Conservation (phyloP, 1,139 yeast species). For the Chernovozyma aurita region DNA sequence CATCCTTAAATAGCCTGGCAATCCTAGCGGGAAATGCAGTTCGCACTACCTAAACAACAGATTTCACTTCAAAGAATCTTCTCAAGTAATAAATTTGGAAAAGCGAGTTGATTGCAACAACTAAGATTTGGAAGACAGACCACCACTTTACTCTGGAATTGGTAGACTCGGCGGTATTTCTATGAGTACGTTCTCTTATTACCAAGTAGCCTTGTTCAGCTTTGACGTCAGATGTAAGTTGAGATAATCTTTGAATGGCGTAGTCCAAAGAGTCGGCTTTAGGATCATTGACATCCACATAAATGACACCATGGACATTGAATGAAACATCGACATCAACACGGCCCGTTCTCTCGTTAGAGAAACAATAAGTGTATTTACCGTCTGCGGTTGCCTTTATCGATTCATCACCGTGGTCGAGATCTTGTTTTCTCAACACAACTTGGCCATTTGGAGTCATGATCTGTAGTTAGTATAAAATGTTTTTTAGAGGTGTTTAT, state of each 20-base stretch:
- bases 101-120: slow-evolving; percentile 79
- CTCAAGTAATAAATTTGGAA: slow-evolving; percentile 93
- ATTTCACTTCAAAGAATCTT: slow-evolving; percentile 92
- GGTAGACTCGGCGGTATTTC: slow-evolving; percentile 97
- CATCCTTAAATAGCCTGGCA: too few species aligned
- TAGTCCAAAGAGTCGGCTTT: slow-evolving; percentile 79
- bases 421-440: slow-evolving; percentile 45
- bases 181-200: slow-evolving; percentile 94
- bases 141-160: slow-evolving; percentile 97
- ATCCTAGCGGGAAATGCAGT: too few species aligned
- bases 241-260: slow-evolving; percentile 73
- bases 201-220: slow-evolving; percentile 92
- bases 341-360: slow-evolving; percentile 72
- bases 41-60: slow-evolving; percentile 59
- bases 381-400: slow-evolving; percentile 66
- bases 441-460: slow-evolving; percentile 57
- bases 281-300: slow-evolving; percentile 81
- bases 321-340: slow-evolving; percentile 89
- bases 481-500: too few species aligned
- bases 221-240: slow-evolving; percentile 78
- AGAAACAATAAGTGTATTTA: slow-evolving; percentile 83
- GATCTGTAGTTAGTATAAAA: too few species aligned
- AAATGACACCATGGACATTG: slow-evolving; percentile 91
- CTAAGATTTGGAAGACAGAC: slow-evolving; percentile 86
- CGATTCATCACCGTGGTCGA: slow-evolving; percentile 79